Evolutionary conservation across 768 basidiomycete genomes (phyloP).

Genomic region (Amanita jacksonii): DNA sequence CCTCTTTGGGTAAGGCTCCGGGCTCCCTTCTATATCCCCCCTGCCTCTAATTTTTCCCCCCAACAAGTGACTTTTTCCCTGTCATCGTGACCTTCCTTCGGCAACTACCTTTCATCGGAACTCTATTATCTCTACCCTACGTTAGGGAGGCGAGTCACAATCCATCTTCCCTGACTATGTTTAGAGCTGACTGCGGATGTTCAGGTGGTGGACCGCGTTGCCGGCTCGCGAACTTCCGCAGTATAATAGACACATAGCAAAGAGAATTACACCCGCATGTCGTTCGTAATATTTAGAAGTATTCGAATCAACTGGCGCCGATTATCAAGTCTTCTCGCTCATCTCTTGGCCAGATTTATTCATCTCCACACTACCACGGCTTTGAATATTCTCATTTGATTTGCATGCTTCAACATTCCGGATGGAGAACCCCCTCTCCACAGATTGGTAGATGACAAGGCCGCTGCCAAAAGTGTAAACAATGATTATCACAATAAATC

Average conservation of each 20-base stretch:
- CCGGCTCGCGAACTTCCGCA: slow-evolving; percentile 68
- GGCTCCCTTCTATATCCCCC: too few relatives aligned
- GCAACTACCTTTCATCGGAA: slow-evolving; percentile 89
- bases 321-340: not conserved
- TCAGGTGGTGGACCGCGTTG: slow-evolving; percentile 71
- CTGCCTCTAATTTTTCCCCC: not conserved
- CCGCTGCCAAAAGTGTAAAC: too few relatives aligned
- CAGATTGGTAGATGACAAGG: slow-evolving; percentile 41
- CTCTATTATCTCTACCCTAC: slow-evolving; percentile 77
- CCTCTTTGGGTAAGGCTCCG: slow-evolving; percentile 70
- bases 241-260: slow-evolving; percentile 38
- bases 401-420: slow-evolving; percentile 33
- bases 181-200: slow-evolving; percentile 1
- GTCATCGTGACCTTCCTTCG: slow-evolving; percentile 95
- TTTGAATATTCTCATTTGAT: too few relatives aligned
- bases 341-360: too few relatives aligned
- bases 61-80: slow-evolving; percentile 93
- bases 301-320: not conserved
- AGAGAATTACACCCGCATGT: not conserved
- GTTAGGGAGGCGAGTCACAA: slow-evolving; percentile 62
- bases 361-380: too few relatives aligned
- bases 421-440: slow-evolving; percentile 39
- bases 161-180: not conserved
- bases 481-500: too few relatives aligned
- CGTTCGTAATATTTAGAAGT: not conserved